Percentiles rank a stretch among this genome's conserved stretches.
Evolutionary conservation across 2,329 filamentous ascomycete genomes (phyloP).

Genomic region (Fusarium drepaniforme): DNA sequence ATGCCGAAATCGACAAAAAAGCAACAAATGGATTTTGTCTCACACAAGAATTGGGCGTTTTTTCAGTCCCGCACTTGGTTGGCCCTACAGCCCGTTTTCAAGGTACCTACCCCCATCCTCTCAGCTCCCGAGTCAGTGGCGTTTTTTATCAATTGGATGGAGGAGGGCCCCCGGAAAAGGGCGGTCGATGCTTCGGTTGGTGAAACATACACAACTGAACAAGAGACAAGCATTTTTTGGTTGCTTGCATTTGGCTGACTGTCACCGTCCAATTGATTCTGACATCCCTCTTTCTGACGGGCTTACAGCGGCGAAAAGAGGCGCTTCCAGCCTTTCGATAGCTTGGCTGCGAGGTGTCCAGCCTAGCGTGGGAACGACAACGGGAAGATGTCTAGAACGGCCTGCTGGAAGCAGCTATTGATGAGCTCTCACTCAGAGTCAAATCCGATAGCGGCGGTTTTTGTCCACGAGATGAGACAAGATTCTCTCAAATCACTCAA

Average conservation of each 20-base stretch:
- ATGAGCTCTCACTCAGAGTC: background rate
- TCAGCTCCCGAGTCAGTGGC: slow-evolving; percentile 21
- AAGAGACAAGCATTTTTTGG: background rate
- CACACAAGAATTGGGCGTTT: background rate
- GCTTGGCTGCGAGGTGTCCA: slow-evolving; percentile 15
- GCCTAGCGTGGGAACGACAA: slow-evolving; percentile 14
- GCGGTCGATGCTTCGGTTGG: slow-evolving; percentile 19
- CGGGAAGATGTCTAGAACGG: slow-evolving; percentile 23
- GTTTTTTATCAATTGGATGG: slow-evolving; percentile 5
- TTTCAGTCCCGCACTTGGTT: background rate
- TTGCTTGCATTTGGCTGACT: background rate
- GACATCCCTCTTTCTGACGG: background rate
- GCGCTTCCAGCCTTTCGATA: slow-evolving; percentile 7
- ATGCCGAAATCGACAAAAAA: background rate
- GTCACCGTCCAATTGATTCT: background rate
- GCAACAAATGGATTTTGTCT: slow-evolving; percentile 3
- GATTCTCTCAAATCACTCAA: background rate
- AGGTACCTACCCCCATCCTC: background rate
- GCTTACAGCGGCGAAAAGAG: slow-evolving; percentile 1
- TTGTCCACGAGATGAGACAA: background rate
- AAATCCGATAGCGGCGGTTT: background rate
- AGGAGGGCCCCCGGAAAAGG: background rate
- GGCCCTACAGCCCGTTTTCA: background rate
- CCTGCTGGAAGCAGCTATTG: background rate
- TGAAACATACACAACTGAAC: slow-evolving; percentile 37